Evolutionary conservation across 2,329 filamentous ascomycete genomes (phyloP), one percentile per base, ranked within the genome.

Genomic region (Byssochlamys sp.): DNA sequence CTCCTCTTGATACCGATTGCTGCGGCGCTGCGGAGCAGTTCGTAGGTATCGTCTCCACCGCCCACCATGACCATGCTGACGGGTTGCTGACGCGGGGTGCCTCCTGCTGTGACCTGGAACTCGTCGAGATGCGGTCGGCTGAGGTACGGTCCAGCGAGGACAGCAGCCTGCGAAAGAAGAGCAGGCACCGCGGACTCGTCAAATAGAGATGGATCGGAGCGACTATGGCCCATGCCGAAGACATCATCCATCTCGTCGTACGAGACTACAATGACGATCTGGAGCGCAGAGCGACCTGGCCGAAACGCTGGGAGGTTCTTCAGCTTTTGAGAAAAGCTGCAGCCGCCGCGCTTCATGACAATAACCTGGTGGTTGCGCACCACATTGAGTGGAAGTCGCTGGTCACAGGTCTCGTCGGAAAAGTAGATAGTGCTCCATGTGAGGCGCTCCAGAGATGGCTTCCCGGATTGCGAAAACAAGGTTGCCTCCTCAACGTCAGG

Each of bases 41-140:
- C 79, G 64, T 90, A 87, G 10, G 83, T 83, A 57, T 81, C 78
- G 9, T 85, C 79, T 0, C 86, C 87, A 0, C 89, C 90, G 0
- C 84, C 84, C 24, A 95, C 82, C 82, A 97, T 89, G 45, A 95
- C 80, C 82, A 96, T 84, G 11, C 89, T 84, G 39, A 97, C 86
- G 2, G 86, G 86, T 65, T 91, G 80, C 49, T 84, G 81, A 10
- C 91, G 77, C 55, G 81, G 79, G 55, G 91, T 77, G 0, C 91
- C 90, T 2, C 79, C 81, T 0, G 86, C 84, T 1, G 88, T 91
- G 53, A 78, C 74, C 75, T 96, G 92, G 54, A 78, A 75, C 62
- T 87, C 81, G 55, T 95, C 89, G 3, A 99, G 78, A 53, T 94
- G 73, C 1, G 94, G 94, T 35, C 84, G 77, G 27, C 83, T 77